These are phyloP conservation scores for Styphnolobium japonicum DNA, from an alignment of 306 rosid genomes.

Conservation along the genomic window DNA sequence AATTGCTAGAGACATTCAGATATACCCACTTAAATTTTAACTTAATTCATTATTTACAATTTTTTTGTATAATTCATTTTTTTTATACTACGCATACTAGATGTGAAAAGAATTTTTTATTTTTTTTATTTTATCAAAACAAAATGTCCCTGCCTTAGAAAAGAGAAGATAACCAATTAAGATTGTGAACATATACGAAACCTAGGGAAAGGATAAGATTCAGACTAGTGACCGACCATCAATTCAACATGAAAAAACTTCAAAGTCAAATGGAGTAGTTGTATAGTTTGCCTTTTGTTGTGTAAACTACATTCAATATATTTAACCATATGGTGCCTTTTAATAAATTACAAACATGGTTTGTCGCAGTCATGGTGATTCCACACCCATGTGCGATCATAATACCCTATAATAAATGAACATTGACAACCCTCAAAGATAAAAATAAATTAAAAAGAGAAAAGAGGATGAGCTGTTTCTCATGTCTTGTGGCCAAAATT, in stretches of 20 bases:
- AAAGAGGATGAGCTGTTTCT: slow-evolving; percentile 12
- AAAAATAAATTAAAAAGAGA: neutral
- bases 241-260: neutral
- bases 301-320: slow-evolving; percentile 16
- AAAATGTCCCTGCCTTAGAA: neutral
- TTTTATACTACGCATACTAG: too few relatives aligned
- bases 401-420: slow-evolving; percentile 34
- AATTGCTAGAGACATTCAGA: too few relatives aligned
- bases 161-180: neutral
- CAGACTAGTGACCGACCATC: neutral
- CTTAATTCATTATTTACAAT: too few relatives aligned
- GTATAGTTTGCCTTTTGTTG: slow-evolving; percentile 1
- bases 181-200: too few relatives aligned
- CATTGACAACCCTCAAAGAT: slow-evolving; percentile 23
- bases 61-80: too few relatives aligned
- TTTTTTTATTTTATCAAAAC: too few relatives aligned
- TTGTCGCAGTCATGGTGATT: slow-evolving; percentile 36
- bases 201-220: neutral
- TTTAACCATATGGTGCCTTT: neutral
- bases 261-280: slow-evolving; percentile 14
- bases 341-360: slow-evolving; percentile 33
- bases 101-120: too few relatives aligned
- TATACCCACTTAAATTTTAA: too few relatives aligned
- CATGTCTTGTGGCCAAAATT: slow-evolving; percentile 22
- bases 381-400: slow-evolving; percentile 40